Evolutionary conservation across 1,139 yeast genomes (phyloP).

Genomic region (Taiozyma sp.): DNA sequence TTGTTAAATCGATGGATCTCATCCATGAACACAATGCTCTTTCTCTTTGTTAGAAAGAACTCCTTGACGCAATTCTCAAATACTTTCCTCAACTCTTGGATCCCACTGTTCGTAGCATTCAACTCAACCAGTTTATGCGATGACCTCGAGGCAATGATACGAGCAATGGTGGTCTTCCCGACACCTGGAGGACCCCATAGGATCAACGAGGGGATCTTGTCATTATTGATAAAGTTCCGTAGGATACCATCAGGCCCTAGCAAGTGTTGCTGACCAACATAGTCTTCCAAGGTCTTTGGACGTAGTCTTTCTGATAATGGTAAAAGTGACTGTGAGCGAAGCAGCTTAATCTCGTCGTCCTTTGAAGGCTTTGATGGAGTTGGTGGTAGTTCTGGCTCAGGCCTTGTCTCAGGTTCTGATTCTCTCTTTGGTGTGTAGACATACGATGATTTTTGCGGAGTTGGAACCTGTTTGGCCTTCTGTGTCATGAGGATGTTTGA

Average conservation of each 20-base stretch:
- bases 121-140: conserved; percentile 61
- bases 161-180: conserved; percentile 81
- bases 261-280: conserved; percentile 80
- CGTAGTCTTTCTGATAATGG: conserved; percentile 87
- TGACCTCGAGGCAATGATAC: conserved; percentile 35
- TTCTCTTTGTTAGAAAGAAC: conserved; percentile 53
- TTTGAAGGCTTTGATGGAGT: neutral
- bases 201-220: conserved; percentile 73
- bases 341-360: conserved; percentile 29
- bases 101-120: conserved; percentile 78
- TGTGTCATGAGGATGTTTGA: neutral
- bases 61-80: conserved; percentile 74
- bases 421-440: neutral
- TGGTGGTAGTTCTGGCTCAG: neutral
- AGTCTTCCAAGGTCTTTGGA: conserved; percentile 69
- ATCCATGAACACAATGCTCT: conserved; percentile 80
- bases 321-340: conserved; percentile 43
- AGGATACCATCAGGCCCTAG: conserved; percentile 72
- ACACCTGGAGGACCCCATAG: conserved; percentile 97
- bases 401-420: neutral
- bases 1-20: conserved; percentile 92
- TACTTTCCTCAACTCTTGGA: conserved; percentile 62
- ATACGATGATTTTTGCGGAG: neutral
- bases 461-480: neutral
- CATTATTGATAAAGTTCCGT: conserved; percentile 55